Percentiles rank a stretch among this genome's conserved stretches.
These are phyloP conservation scores for Ambrosiella cleistominuta DNA, from an alignment of 2,329 filamentous ascomycete genomes.

Conservation along the genomic window DNA sequence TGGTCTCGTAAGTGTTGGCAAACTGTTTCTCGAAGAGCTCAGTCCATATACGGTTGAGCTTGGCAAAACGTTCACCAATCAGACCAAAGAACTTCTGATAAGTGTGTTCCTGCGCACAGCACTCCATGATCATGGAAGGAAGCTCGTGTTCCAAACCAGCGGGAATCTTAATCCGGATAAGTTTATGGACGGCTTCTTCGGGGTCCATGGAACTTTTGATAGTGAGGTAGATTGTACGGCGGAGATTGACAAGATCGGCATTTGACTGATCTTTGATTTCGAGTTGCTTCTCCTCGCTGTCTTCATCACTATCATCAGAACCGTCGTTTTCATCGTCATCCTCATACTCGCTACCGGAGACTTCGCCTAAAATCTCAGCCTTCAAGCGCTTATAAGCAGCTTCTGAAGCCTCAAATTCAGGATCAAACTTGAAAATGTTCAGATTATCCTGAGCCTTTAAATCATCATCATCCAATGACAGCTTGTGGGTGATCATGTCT, in stretches of 20 bases:
- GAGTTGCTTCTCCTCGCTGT: constrained; percentile 61
- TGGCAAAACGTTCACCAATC: constrained; percentile 86
- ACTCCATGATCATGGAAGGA: constrained; percentile 93
- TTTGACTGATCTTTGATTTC: constrained; percentile 98
- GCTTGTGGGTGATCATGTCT: constrained; percentile 85
- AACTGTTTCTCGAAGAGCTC: constrained; percentile 86
- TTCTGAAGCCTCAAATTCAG: constrained; percentile 81
- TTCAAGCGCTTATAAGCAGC: constrained; percentile 78
- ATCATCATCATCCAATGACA: constrained; percentile 59
- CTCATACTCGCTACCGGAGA: constrained; percentile 65
- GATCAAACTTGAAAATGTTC: constrained; percentile 90
- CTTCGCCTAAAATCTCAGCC: constrained; percentile 85
- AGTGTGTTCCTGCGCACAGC: constrained; percentile 87
- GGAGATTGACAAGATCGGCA: constrained; percentile 81
- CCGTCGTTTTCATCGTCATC: constrained; percentile 39
- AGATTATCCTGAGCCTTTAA: constrained; percentile 71
- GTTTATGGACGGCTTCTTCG: constrained; percentile 91
- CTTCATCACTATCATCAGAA: constrained; percentile 55
- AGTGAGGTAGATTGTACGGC: constrained; percentile 88
- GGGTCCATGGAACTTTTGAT: constrained; percentile 95
- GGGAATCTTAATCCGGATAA: constrained; percentile 85
- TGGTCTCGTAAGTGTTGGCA: constrained; percentile 87
- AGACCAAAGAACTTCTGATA: constrained; percentile 96
- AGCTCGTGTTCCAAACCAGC: constrained; percentile 75
- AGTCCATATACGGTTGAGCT: constrained; percentile 87